phyloP scores from a whole-genome alignment of 1,284 basidiomycete genomes.

The Peniophora sp. region DNA sequence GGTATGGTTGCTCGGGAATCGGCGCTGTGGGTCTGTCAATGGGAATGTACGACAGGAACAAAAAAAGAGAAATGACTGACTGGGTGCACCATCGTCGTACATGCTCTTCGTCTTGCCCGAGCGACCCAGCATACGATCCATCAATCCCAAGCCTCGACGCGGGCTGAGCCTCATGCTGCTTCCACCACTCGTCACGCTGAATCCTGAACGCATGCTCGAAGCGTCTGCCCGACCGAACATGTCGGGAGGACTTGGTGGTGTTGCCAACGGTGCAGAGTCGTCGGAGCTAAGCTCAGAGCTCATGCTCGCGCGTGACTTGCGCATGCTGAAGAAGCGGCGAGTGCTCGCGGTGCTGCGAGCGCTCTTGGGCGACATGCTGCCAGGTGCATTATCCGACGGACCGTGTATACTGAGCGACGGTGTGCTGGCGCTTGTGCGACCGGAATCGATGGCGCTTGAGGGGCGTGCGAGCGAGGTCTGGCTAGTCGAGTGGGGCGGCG shows the following conservation, averaged over 20 bases:
- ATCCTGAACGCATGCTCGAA: slow-evolving; percentile 9
- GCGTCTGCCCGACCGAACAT: slow-evolving; percentile 11
- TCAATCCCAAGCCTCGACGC: slow-evolving; percentile 17
- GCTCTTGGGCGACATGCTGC: slow-evolving; percentile 17
- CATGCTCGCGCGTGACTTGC: slow-evolving; percentile 20
- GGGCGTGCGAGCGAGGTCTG: slow-evolving; percentile 3
- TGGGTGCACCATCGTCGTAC: slow-evolving; percentile 6
- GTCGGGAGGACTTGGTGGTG: slow-evolving; percentile 22
- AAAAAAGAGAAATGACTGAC: not conserved
- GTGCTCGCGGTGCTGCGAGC: slow-evolving; percentile 8
- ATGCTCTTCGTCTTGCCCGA: slow-evolving; percentile 17
- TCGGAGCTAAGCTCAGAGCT: slow-evolving; percentile 25
- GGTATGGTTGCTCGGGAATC: slow-evolving; percentile 4
- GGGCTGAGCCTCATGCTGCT: slow-evolving; percentile 11
- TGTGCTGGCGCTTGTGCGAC: not conserved
- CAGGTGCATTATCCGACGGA: slow-evolving; percentile 9
- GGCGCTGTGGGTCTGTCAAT: not conserved
- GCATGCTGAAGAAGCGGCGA: slow-evolving; percentile 19
- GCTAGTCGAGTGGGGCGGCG: slow-evolving; percentile 1
- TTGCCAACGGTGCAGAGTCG: slow-evolving; percentile 21
- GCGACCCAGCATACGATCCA: slow-evolving; percentile 20
- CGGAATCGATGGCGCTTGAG: not conserved
- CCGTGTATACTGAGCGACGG: slow-evolving; percentile 9
- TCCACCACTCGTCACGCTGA: slow-evolving; percentile 11
- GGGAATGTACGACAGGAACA: not conserved